These are phyloP conservation scores for Blastocystis sp. DNA, from an alignment of 352 stramenopile genomes.

Conservation along the genomic window DNA sequence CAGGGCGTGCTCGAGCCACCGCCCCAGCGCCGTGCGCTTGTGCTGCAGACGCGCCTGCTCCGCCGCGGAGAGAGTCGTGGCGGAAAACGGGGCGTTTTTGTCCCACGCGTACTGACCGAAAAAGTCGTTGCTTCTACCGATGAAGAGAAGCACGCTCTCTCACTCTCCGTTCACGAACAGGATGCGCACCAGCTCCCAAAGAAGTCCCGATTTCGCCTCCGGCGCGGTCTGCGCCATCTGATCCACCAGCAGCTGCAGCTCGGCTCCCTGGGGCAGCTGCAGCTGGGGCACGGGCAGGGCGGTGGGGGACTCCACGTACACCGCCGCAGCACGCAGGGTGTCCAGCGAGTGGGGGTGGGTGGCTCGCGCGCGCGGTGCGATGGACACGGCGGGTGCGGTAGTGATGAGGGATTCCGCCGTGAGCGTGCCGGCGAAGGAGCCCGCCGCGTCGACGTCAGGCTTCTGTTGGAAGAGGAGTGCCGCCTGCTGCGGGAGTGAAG, in stretches of 20 bases:
- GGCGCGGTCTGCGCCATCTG: neutral
- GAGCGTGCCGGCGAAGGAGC: neutral
- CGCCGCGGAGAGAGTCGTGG: neutral
- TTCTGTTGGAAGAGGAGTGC: neutral
- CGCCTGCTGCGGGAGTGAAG: neutral
- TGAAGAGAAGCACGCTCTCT: no score
- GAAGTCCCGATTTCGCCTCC: neutral
- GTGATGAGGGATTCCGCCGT: neutral
- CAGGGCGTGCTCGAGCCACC: neutral
- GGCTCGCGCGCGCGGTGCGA: neutral
- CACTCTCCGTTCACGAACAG: neutral
- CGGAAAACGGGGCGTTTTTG: neutral
- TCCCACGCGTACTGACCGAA: neutral
- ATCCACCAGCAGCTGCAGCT: conserved; percentile 1
- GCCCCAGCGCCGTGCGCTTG: neutral
- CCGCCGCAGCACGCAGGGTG: neutral
- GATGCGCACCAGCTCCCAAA: conserved; percentile 13
- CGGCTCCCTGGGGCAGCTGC: neutral
- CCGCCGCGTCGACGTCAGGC: neutral
- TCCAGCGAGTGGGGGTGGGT: neutral
- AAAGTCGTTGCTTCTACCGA: neutral
- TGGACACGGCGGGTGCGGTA: neutral
- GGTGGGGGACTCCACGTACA: neutral
- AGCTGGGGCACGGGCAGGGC: neutral
- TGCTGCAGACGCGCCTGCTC: neutral